Evolutionary conservation across 805 yeast species (phyloP).

Genomic region (Saccharomycopsis olivae): DNA sequence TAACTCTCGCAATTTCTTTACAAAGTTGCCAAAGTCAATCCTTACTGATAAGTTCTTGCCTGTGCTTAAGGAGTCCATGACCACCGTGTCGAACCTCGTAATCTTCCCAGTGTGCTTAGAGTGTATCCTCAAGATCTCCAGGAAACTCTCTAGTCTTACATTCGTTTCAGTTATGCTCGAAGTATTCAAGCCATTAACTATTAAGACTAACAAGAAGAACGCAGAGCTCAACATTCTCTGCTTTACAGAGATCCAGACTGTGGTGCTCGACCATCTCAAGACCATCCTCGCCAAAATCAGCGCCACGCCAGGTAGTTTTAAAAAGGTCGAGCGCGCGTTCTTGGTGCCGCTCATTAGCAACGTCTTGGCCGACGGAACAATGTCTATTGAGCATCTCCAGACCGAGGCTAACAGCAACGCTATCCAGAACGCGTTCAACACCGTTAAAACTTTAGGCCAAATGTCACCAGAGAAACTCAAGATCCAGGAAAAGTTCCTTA

Average conservation of each 20-base stretch:
- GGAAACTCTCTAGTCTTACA: slow-evolving; percentile 59
- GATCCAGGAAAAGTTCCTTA: slow-evolving; percentile 27
- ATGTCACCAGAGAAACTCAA: slow-evolving; percentile 19
- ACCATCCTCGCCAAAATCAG: slow-evolving; percentile 23
- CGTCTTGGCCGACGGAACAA: slow-evolving; percentile 16
- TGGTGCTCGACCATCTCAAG: slow-evolving; percentile 24
- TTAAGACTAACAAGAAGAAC: slow-evolving; percentile 17
- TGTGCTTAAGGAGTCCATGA: slow-evolving; percentile 36
- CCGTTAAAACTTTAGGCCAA: slow-evolving; percentile 17
- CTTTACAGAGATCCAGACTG: slow-evolving; percentile 24
- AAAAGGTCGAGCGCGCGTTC: slow-evolving; percentile 23
- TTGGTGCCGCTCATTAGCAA: slow-evolving; percentile 26
- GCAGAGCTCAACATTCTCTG: slow-evolving; percentile 24
- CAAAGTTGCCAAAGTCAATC: slow-evolving; percentile 47
- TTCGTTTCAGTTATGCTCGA: slow-evolving; percentile 59
- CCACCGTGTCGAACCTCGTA: slow-evolving; percentile 26
- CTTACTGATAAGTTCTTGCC: slow-evolving; percentile 68
- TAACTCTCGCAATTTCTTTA: slow-evolving; percentile 30
- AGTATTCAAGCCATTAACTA: slow-evolving; percentile 16
- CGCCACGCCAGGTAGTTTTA: slow-evolving; percentile 18
- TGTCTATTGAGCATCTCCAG: slow-evolving; percentile 18
- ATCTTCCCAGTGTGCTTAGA: slow-evolving; percentile 35
- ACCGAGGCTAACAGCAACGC: slow-evolving; percentile 17
- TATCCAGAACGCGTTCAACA: slow-evolving; percentile 15
- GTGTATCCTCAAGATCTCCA: slow-evolving; percentile 53